These are phyloP conservation scores for Penicillium glabrum DNA, from an alignment of 2,329 filamentous ascomycete species.

Conservation along the genomic window DNA sequence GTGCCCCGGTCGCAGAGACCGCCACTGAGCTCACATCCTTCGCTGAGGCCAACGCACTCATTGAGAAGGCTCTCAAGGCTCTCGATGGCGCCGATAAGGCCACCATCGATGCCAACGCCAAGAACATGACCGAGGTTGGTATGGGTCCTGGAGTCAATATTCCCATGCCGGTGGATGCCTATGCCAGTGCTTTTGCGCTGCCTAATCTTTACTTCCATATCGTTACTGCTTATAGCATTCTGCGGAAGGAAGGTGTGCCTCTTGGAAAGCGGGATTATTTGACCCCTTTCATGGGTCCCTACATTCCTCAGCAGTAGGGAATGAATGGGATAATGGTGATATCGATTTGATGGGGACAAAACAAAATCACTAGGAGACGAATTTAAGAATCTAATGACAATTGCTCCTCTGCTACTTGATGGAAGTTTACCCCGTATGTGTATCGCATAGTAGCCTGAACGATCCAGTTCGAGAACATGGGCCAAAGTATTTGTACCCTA, in stretches of 20 bases:
- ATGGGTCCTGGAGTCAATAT: slow-evolving; percentile 2
- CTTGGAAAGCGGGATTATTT: slow-evolving; percentile 3
- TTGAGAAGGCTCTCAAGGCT: not conserved
- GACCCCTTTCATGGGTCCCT: not conserved
- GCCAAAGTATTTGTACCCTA: no score
- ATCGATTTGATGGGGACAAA: no score
- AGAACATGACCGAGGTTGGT: not conserved
- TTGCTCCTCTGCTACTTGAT: no score
- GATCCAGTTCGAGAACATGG: no score
- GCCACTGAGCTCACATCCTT: not conserved
- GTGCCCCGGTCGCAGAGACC: not conserved
- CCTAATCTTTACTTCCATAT: slow-evolving; percentile 5
- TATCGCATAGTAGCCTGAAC: no score
- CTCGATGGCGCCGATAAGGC: not conserved
- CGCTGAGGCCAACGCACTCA: not conserved
- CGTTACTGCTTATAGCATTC: not conserved
- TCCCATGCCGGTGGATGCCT: not conserved
- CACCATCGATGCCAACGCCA: not conserved
- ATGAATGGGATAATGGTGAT: not conserved
- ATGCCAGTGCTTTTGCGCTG: not conserved
- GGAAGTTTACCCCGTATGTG: no score
- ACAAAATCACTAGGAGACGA: no score
- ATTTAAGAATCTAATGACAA: no score
- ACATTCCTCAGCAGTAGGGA: not conserved
- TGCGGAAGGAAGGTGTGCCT: slow-evolving; percentile 6